Evolutionary conservation across 345 rosid genomes (phyloP).

Genomic region (Citrus unshiu): DNA sequence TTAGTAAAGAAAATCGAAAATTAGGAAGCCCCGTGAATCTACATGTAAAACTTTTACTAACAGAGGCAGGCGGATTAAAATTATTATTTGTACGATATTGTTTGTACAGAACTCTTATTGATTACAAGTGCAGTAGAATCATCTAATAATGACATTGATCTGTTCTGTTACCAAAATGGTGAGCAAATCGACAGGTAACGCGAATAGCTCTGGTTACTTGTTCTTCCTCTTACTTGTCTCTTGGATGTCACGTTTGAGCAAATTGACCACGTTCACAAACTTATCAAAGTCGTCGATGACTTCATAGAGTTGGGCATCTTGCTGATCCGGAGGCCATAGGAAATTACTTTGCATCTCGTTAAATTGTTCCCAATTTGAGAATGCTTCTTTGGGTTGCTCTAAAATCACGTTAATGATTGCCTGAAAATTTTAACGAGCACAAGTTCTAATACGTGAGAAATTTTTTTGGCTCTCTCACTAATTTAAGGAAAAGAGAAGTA

Average conservation of each 20-base stretch:
- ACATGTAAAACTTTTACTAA: too few species aligned
- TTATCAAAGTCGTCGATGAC: slow-evolving; percentile 18
- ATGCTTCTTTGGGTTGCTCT: slow-evolving; percentile 7
- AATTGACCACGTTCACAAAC: slow-evolving; percentile 37
- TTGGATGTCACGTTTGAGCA: slow-evolving; percentile 32
- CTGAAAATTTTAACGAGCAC: slow-evolving; percentile 11
- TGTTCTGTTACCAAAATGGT: too few species aligned
- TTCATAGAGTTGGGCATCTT: slow-evolving; percentile 20
- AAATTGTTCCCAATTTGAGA: slow-evolving; percentile 30
- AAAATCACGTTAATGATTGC: slow-evolving; percentile 34
- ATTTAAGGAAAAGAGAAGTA: not conserved
- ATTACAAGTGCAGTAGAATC: too few species aligned
- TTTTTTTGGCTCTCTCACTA: too few species aligned
- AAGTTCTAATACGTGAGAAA: too few species aligned
- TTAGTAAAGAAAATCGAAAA: too few species aligned
- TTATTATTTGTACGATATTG: too few species aligned
- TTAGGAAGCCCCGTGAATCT: too few species aligned
- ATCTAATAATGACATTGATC: too few species aligned
- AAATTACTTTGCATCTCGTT: slow-evolving; percentile 22
- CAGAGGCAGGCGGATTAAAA: too few species aligned
- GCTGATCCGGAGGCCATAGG: slow-evolving; percentile 24
- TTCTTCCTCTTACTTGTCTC: not conserved
- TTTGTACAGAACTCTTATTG: too few species aligned
- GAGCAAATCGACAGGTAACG: not conserved
- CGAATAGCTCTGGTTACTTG: not conserved